These are phyloP conservation scores for Chaetomiaceae sp. DNA, from an alignment of 2,329 filamentous ascomycete genomes.

Conservation along the genomic window DNA sequence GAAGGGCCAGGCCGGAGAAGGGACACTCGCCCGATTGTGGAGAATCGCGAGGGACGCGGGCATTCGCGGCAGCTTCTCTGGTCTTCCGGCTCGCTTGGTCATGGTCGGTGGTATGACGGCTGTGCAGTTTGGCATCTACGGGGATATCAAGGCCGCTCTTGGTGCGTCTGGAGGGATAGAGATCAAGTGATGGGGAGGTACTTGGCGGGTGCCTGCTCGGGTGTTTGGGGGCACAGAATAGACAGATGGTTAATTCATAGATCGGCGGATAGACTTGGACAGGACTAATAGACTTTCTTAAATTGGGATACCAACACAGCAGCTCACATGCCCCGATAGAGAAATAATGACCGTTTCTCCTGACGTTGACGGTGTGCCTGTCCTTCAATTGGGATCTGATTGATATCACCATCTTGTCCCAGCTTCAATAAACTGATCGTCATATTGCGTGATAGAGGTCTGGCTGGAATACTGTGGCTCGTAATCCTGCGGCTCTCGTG, in stretches of 20 bases:
- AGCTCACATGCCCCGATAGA: too few species aligned
- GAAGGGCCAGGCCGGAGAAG: conserved; percentile 64
- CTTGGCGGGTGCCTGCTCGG: neutral
- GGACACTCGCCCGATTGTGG: conserved; percentile 61
- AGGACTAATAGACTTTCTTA: too few species aligned
- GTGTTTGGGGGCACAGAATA: neutral
- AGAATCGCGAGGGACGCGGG: conserved; percentile 70
- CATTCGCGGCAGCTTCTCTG: conserved; percentile 59
- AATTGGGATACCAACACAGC: too few species aligned
- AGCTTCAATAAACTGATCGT: too few species aligned
- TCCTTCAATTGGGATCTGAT: too few species aligned
- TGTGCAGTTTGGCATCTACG: conserved; percentile 69
- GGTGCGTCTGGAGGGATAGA: conserved; percentile 3
- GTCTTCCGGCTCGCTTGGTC: conserved; percentile 66
- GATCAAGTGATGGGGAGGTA: neutral
- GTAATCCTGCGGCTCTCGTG: neutral
- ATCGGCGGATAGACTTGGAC: too few species aligned
- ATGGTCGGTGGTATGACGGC: conserved; percentile 63
- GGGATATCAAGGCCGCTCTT: conserved; percentile 26
- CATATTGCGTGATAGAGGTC: too few species aligned
- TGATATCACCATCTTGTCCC: too few species aligned
- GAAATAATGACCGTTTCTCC: too few species aligned
- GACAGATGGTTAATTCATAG: too few species aligned
- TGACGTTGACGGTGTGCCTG: too few species aligned
- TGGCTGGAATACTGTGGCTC: too few species aligned